These are phyloP conservation scores for Globisporangium megalacanthum DNA, from an alignment of 352 stramenopile genomes.

Conservation along the genomic window DNA sequence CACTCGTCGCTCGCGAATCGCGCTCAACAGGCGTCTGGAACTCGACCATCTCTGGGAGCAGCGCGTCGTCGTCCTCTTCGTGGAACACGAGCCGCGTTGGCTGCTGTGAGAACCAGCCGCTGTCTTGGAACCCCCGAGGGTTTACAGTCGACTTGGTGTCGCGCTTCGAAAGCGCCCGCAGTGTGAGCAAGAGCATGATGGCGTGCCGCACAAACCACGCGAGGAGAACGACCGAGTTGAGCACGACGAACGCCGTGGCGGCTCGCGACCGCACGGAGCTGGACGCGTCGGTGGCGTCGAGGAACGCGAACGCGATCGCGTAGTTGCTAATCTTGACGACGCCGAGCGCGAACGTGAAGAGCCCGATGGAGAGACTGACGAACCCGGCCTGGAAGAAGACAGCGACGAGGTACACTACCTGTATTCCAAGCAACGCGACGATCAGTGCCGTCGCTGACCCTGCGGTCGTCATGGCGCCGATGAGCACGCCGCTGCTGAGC, in stretches of 20 bases:
- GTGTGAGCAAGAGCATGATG: slow-evolving; percentile 29
- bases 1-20: background rate
- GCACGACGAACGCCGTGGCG: slow-evolving; percentile 54
- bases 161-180: slow-evolving; percentile 7
- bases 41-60: slow-evolving; percentile 11
- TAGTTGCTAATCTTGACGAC: slow-evolving; percentile 61
- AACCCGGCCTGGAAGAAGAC: slow-evolving; percentile 43
- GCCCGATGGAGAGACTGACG: slow-evolving; percentile 27
- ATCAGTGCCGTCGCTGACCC: slow-evolving; percentile 27
- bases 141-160: background rate
- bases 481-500: slow-evolving; percentile 42
- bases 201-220: slow-evolving; percentile 58
- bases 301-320: slow-evolving; percentile 46
- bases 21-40: slow-evolving; percentile 12
- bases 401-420: slow-evolving; percentile 41
- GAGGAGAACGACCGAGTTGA: slow-evolving; percentile 59
- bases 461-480: slow-evolving; percentile 42
- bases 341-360: slow-evolving; percentile 42
- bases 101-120: background rate
- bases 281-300: slow-evolving; percentile 37
- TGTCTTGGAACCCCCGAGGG: background rate
- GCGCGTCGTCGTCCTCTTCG: slow-evolving; percentile 8
- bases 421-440: slow-evolving; percentile 39
- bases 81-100: background rate
- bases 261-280: slow-evolving; percentile 23